Conservation (phyloP, 129 eudicot species). For the Flaveria brownii region DNA sequence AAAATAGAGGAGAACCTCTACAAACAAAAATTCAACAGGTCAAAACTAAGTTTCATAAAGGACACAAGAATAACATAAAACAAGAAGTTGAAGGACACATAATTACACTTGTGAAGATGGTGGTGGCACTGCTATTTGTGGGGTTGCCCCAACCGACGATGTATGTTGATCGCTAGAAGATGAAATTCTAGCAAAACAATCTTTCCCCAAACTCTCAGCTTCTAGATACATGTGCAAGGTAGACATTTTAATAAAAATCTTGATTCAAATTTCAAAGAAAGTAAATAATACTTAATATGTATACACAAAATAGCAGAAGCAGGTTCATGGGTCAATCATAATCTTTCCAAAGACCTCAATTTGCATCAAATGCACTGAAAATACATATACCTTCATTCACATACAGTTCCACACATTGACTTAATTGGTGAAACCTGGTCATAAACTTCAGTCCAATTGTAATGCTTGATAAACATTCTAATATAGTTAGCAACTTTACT, state of each 20-base stretch:
- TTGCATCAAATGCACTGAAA: background rate
- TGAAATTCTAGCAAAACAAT: slow-evolving; percentile 63
- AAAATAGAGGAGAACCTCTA: slow-evolving; percentile 90
- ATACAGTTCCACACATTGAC: background rate
- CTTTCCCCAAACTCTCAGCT: slow-evolving; percentile 44
- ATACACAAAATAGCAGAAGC: background rate
- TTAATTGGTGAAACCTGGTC: background rate
- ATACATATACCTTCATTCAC: background rate
- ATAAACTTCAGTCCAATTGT: background rate
- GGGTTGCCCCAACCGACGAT: slow-evolving; percentile 78
- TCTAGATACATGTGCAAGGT: slow-evolving; percentile 28
- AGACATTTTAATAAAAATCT: background rate
- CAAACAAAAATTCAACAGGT: slow-evolving; percentile 19
- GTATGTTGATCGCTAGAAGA: slow-evolving; percentile 65
- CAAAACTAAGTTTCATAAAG: slow-evolving; percentile 5
- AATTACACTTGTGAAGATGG: slow-evolving; percentile 79
- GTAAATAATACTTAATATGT: background rate
- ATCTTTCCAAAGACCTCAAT: background rate
- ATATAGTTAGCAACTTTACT: background rate
- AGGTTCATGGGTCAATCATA: background rate
- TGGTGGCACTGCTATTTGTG: slow-evolving; percentile 64
- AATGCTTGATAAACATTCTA: background rate
- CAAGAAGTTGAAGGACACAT: background rate
- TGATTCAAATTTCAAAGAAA: background rate
- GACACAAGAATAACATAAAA: background rate